Percentiles rank a stretch among this genome's conserved stretches.
These are phyloP conservation scores for Colletotrichum gigasporum DNA, from an alignment of 2,329 filamentous ascomycete genomes.

Conservation along the genomic window DNA sequence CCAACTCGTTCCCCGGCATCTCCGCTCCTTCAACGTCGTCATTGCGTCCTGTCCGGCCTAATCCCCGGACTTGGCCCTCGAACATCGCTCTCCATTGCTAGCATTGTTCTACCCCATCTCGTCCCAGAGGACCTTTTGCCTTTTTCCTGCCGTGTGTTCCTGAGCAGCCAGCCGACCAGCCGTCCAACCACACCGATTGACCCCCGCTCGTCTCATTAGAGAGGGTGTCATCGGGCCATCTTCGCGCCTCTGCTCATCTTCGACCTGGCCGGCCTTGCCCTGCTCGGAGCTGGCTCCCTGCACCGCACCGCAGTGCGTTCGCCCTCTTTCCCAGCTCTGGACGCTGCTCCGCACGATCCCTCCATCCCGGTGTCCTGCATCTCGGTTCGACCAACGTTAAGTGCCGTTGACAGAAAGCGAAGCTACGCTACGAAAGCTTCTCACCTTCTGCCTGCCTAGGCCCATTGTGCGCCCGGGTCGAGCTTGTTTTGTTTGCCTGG, in stretches of 20 bases:
- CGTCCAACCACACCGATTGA: slow-evolving; percentile 8
- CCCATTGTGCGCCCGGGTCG: neutral
- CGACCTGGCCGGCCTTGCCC: neutral
- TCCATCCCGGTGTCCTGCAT: slow-evolving; percentile 1
- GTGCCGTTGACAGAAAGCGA: neutral
- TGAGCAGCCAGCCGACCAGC: slow-evolving; percentile 6
- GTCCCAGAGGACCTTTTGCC: slow-evolving; percentile 9
- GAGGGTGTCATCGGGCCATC: slow-evolving; percentile 25
- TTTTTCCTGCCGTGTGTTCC: slow-evolving; percentile 10
- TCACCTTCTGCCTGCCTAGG: neutral
- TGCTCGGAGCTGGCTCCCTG: slow-evolving; percentile 21
- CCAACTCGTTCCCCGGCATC: slow-evolving; percentile 9
- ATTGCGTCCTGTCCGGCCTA: slow-evolving; percentile 11
- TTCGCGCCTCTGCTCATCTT: neutral
- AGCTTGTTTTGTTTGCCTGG: slow-evolving; percentile 1
- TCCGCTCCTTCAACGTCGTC: slow-evolving; percentile 22
- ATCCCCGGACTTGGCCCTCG: slow-evolving; percentile 16
- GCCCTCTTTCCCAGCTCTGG: neutral
- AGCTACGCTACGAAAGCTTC: neutral
- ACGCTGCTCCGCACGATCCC: neutral
- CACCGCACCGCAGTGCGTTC: neutral
- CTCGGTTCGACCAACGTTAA: slow-evolving; percentile 3
- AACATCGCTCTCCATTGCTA: neutral
- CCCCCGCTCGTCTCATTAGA: slow-evolving; percentile 16
- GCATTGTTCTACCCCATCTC: neutral